Percentiles rank a stretch among this genome's conserved stretches.
phyloP scores from a whole-genome alignment of 495 filamentous ascomycete genomes.

The Daldinia caldariorum region DNA sequence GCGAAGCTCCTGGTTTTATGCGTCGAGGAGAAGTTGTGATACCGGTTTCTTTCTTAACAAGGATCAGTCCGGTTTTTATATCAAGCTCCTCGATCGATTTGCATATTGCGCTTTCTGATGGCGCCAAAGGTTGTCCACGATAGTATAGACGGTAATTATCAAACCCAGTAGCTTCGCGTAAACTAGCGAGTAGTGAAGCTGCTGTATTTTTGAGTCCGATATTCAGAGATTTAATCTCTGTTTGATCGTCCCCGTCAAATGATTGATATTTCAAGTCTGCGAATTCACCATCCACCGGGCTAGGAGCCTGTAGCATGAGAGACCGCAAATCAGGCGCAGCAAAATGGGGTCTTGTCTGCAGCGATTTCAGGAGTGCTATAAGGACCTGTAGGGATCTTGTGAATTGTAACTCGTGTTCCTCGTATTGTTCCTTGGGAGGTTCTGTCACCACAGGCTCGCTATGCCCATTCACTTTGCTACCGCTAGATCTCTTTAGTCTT shows the following conservation, averaged over 20 bases:
- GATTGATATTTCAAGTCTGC: constrained; percentile 78
- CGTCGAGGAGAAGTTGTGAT: constrained; percentile 44
- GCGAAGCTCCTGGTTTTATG: constrained; percentile 55
- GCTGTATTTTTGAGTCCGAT: constrained; percentile 78
- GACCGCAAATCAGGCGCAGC: constrained; percentile 59
- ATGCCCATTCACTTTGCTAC: constrained; percentile 54
- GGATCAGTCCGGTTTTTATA: constrained; percentile 69
- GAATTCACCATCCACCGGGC: constrained; percentile 62
- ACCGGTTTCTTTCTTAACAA: constrained; percentile 61
- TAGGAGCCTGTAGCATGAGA: constrained; percentile 52
- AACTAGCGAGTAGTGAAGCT: constrained; percentile 68
- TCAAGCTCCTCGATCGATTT: constrained; percentile 66
- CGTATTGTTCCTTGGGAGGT: constrained; percentile 54
- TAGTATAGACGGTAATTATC: constrained; percentile 69
- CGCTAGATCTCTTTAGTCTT: constrained; percentile 61
- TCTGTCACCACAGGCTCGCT: constrained; percentile 63
- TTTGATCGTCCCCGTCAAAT: constrained; percentile 67
- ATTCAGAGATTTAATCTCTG: constrained; percentile 64
- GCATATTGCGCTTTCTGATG: constrained; percentile 59
- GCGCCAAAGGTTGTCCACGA: constrained; percentile 59
- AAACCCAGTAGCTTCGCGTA: constrained; percentile 75
- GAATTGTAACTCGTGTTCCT: constrained; percentile 68
- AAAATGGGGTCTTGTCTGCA: constrained; percentile 60
- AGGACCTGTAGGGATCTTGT: constrained; percentile 69
- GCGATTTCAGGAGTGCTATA: constrained; percentile 57